Conservation (phyloP, 345 rosid genomes). For the Kandelia obovata region DNA sequence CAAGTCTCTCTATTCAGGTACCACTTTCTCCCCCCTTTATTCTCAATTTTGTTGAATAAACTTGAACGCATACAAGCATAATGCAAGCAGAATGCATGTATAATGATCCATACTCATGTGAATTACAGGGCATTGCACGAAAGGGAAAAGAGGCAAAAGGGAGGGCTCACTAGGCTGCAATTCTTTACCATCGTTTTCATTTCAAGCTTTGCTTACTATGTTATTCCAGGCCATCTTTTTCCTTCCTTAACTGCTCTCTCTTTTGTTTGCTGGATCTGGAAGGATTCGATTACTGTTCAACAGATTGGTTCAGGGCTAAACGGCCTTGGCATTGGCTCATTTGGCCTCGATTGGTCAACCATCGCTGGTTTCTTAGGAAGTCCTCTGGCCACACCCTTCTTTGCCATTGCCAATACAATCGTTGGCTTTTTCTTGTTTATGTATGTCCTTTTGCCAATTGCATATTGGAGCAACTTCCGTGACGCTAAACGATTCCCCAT, state of each 20-base stretch:
- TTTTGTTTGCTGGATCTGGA: conserved; percentile 72
- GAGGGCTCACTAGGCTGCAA: conserved; percentile 56
- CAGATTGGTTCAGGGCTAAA: conserved; percentile 57
- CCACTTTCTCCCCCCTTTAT: neutral
- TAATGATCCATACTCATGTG: neutral
- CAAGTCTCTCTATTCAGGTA: conserved; percentile 85
- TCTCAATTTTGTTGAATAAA: neutral
- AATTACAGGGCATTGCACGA: conserved; percentile 65
- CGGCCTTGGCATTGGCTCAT: conserved; percentile 68
- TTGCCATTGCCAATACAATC: conserved; percentile 55
- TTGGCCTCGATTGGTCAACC: conserved; percentile 76
- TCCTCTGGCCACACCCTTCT: conserved; percentile 68
- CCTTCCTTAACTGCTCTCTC: conserved; percentile 66
- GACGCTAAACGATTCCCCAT: conserved; percentile 61
- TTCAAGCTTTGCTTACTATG: conserved; percentile 67
- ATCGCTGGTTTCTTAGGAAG: conserved; percentile 63
- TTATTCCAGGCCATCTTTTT: conserved; percentile 65
- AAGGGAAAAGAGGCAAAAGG: conserved; percentile 45
- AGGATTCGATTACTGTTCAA: conserved; percentile 54
- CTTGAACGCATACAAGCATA: neutral
- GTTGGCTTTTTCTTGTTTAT: conserved; percentile 50
- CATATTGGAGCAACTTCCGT: conserved; percentile 46
- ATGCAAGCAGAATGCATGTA: neutral
- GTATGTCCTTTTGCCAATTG: conserved; percentile 55
- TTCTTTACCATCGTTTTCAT: conserved; percentile 61